phyloP scores from a whole-genome alignment of 768 basidiomycete genomes.

The Rhodosporidiobolus sp. region DNA sequence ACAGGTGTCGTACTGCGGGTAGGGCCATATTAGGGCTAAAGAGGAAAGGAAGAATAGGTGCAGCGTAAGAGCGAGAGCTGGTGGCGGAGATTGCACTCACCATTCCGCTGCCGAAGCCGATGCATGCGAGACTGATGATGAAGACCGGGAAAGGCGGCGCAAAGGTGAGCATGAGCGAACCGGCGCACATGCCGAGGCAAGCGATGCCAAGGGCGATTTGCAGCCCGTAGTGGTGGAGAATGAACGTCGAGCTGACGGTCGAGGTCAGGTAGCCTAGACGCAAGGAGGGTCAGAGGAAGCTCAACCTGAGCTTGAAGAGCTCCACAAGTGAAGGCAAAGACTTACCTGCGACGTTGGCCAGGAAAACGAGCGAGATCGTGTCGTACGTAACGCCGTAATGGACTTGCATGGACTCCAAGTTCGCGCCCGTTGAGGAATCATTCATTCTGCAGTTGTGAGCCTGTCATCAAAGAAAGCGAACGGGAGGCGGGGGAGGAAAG shows the following conservation, averaged over 20 bases:
- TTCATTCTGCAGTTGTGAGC: constrained; percentile 10
- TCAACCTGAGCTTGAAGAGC: too few relatives aligned
- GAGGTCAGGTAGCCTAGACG: constrained; percentile 33
- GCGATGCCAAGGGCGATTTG: constrained; percentile 27
- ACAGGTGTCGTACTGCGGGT: constrained; percentile 27
- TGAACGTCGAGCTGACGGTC: constrained; percentile 23
- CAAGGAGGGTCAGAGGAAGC: too few relatives aligned
- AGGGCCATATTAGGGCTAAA: not conserved
- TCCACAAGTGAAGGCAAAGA: too few relatives aligned
- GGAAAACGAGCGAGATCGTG: constrained; percentile 40
- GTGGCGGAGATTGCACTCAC: too few relatives aligned
- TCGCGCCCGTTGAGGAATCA: constrained; percentile 36
- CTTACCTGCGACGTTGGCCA: constrained; percentile 22
- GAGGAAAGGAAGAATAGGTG: too few relatives aligned
- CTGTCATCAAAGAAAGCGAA: not conserved
- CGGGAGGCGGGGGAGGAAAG: too few relatives aligned
- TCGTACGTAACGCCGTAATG: constrained; percentile 35
- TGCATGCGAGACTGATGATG: constrained; percentile 20
- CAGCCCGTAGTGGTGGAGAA: constrained; percentile 41
- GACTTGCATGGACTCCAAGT: constrained; percentile 32
- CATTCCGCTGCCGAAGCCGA: constrained; percentile 35
- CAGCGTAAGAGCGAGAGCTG: too few relatives aligned
- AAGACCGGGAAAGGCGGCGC: constrained; percentile 37
- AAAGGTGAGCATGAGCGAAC: constrained; percentile 21
- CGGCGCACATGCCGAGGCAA: not conserved